Base-by-base conservation (phyloP, 1,284 basidiomycete species). In the Pascua guehoae region DNA sequence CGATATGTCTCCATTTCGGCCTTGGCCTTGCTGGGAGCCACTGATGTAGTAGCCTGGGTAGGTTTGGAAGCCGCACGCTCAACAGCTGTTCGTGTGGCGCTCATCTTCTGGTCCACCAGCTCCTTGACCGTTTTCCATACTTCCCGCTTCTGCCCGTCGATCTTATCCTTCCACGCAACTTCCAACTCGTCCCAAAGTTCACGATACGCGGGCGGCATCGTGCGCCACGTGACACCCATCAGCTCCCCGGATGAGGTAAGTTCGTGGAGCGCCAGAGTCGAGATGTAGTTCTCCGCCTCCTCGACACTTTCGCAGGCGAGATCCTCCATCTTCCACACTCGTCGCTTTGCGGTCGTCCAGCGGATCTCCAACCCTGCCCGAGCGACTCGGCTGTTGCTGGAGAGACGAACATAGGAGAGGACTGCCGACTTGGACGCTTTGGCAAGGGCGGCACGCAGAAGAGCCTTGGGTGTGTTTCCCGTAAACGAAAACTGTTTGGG, bases 151-250 rank as follows among this genome's bases (percentile, higher is more conserved):
- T 80, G 81, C 16, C 71, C 75, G 59, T 92, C 85, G 51, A 88
- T 85, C 45, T 80, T 79, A 10, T 73, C 66, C 66, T 87, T 88
- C 58, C 89, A 81, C 37, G 79, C 76, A 7, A 70, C 73, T 67
- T 94, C 91, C 18, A 98, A 79, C 75, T 97, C 91, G 57, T 92
- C 88, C 96, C 96, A 99, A 41, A 98, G 79, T 68, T 93, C 89
- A 56, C 92, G 84, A 73, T 88, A 96, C 11, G 84, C 82, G 0
- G 87, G 81, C n/a, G 93, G 91, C 18, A 98, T 80, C 11, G 85
- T 72, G 62, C 88, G 61, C 69, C 74, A 74, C 50, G 73, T 76
- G 14, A 74, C 63, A 0, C 64, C 63, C 2, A 41, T 41, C 1
- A 74, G 39, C 2, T 66, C 62, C 0, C 67, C 69, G 16, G 64